A percentile compares a stretch with the other conserved stretches of the same genome.
phyloP scores from a whole-genome alignment of 768 basidiomycete genomes.

The Gelatoporia subvermispora region DNA sequence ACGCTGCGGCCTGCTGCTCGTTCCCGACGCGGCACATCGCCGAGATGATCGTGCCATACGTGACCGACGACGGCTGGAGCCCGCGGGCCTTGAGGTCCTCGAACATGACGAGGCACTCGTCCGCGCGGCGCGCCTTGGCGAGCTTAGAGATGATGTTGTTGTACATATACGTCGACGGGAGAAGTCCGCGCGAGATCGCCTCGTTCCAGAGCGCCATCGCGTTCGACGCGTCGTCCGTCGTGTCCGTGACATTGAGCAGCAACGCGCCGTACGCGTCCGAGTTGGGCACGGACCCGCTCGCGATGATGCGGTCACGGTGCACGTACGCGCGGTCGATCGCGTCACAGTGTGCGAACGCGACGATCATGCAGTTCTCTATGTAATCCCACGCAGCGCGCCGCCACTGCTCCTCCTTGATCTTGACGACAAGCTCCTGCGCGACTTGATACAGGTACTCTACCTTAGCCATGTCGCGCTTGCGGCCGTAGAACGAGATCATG shows the following conservation, averaged over 20 bases:
- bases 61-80: slow-evolving; percentile 74
- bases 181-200: slow-evolving; percentile 59
- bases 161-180: slow-evolving; percentile 84
- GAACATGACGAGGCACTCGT: slow-evolving; percentile 84
- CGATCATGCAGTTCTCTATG: slow-evolving; percentile 88
- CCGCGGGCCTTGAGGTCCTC: slow-evolving; percentile 70
- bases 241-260: slow-evolving; percentile 84
- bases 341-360: slow-evolving; percentile 78
- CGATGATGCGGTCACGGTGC: slow-evolving; percentile 73
- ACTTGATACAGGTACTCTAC: slow-evolving; percentile 62
- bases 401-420: slow-evolving; percentile 36
- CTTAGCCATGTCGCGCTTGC: slow-evolving; percentile 53
- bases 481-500: slow-evolving; percentile 67
- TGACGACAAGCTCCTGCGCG: slow-evolving; percentile 56
- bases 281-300: slow-evolving; percentile 70
- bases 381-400: slow-evolving; percentile 64
- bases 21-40: slow-evolving; percentile 95
- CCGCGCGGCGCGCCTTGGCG: slow-evolving; percentile 90
- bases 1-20: slow-evolving; percentile 65
- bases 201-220: slow-evolving; percentile 84
- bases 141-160: slow-evolving; percentile 98
- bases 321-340: slow-evolving; percentile 75
- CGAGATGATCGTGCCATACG: slow-evolving; percentile 90
- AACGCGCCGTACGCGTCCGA: slow-evolving; percentile 92
- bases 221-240: slow-evolving; percentile 91